Conservation (phyloP, 2,329 filamentous ascomycete genomes). For the Celoporthe dispersa region DNA sequence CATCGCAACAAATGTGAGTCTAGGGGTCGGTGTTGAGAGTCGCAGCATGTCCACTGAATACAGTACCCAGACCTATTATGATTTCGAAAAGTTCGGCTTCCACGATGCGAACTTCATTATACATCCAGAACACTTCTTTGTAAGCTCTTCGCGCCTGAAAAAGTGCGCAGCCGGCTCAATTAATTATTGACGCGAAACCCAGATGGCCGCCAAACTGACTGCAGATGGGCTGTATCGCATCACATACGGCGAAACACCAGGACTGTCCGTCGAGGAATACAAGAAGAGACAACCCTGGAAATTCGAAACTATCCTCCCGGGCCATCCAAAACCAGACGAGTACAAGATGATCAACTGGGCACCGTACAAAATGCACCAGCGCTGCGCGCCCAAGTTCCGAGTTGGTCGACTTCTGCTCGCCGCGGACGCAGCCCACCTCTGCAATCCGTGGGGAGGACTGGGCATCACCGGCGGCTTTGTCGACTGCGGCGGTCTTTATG, state of each 20-base stretch:
- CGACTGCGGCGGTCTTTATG: constrained; percentile 65
- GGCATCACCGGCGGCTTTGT: constrained; percentile 68
- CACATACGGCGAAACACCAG: constrained; percentile 63
- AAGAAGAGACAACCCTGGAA: constrained; percentile 56
- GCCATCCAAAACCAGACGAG: constrained; percentile 59
- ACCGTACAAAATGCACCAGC: constrained; percentile 66
- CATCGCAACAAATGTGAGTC: constrained; percentile 62
- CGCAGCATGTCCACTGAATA: neutral
- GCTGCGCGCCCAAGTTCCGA: constrained; percentile 61
- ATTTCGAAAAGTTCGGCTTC: constrained; percentile 59
- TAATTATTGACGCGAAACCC: constrained; percentile 22
- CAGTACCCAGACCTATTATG: constrained; percentile 60
- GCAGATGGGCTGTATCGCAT: constrained; percentile 65
- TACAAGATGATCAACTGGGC: constrained; percentile 62
- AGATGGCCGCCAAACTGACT: constrained; percentile 64
- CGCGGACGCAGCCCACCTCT: constrained; percentile 64
- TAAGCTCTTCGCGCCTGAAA: constrained; percentile 31
- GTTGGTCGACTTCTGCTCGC: constrained; percentile 60
- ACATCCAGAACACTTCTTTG: constrained; percentile 61
- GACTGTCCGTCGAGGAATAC: constrained; percentile 58
- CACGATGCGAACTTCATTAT: constrained; percentile 64
- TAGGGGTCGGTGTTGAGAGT: too few relatives aligned
- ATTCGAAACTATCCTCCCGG: constrained; percentile 62
- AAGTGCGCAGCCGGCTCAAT: neutral
- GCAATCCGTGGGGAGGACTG: constrained; percentile 61